phyloP scores from a whole-genome alignment of 768 basidiomycete species.

The Trametes sanguinea region DNA sequence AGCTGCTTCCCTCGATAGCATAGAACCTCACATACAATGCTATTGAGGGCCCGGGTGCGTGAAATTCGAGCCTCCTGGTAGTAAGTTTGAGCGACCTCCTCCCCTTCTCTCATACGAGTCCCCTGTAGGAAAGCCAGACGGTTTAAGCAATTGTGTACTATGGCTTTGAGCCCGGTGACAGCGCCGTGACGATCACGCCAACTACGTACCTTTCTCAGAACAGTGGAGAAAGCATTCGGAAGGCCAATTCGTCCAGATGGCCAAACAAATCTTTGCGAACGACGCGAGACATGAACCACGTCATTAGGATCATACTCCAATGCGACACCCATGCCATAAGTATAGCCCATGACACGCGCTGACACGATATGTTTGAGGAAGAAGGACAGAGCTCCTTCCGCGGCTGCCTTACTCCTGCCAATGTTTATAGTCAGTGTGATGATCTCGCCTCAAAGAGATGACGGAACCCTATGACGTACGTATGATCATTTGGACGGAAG shows the following conservation, averaged over 20 bases:
- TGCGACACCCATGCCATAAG: conserved; percentile 48
- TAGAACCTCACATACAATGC: conserved; percentile 29
- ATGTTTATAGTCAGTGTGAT: background rate
- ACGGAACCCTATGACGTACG: conserved; percentile 44
- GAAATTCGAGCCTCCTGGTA: background rate
- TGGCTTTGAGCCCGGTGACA: no score
- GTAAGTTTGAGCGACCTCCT: background rate
- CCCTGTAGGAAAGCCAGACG: background rate
- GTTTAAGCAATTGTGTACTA: no score
- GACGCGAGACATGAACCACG: conserved; percentile 44
- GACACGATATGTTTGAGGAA: conserved; percentile 51
- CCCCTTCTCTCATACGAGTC: background rate
- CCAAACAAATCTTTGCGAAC: conserved; percentile 34
- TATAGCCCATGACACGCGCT: conserved; percentile 47
- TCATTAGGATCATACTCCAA: conserved; percentile 38
- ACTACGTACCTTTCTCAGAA: conserved; percentile 16
- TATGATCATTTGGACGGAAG: conserved; percentile 76
- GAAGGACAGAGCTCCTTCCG: conserved; percentile 49
- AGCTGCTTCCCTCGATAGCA: conserved; percentile 35
- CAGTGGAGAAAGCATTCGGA: conserved; percentile 6
- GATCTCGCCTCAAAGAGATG: background rate
- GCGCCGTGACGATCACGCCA: no score
- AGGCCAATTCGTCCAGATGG: conserved; percentile 27
- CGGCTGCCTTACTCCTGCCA: conserved; percentile 51
- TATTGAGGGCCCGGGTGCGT: conserved; percentile 21